Percentiles rank a stretch among this genome's conserved stretches.
Evolutionary conservation across 164 flowering plant species (phyloP).

Genomic region (Chimonanthus salicifolius): DNA sequence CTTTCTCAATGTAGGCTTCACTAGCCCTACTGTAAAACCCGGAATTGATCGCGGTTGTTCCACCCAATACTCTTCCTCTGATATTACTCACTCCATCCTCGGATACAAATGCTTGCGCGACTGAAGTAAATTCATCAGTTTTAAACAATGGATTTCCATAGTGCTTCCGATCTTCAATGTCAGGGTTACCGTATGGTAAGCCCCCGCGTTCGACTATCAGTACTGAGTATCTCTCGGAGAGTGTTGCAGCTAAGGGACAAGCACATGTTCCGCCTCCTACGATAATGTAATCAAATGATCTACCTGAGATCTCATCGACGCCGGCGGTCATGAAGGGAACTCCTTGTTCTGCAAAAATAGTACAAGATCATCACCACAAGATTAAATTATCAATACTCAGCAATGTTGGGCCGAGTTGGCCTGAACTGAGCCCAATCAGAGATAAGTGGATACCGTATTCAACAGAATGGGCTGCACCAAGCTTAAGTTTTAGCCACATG

Average conservation of each 20-base stretch:
- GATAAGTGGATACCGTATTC: too few relatives aligned
- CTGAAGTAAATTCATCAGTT: conserved; percentile 26
- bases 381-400: too few relatives aligned
- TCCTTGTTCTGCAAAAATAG: conserved; percentile 4
- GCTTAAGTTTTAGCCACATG: too few relatives aligned
- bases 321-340: conserved; percentile 29
- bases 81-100: conserved; percentile 28
- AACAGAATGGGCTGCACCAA: too few relatives aligned
- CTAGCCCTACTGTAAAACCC: conserved; percentile 40
- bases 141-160: conserved; percentile 19
- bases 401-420: too few relatives aligned
- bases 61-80: conserved; percentile 39
- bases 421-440: too few relatives aligned
- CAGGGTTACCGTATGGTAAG: conserved; percentile 13
- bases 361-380: too few relatives aligned
- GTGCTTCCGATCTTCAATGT: conserved; percentile 2
- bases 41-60: conserved; percentile 30
- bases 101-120: conserved; percentile 28
- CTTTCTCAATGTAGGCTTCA: conserved; percentile 15
- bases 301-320: conserved; percentile 23
- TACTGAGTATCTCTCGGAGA: conserved; percentile 32
- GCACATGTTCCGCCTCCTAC: conserved; percentile 47
- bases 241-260: conserved; percentile 44
- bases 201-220: conserved; percentile 25
- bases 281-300: conserved; percentile 38